Evolutionary conservation across 1,139 yeast genomes (phyloP).

Genomic region (Suhomyces ambrosiae): DNA sequence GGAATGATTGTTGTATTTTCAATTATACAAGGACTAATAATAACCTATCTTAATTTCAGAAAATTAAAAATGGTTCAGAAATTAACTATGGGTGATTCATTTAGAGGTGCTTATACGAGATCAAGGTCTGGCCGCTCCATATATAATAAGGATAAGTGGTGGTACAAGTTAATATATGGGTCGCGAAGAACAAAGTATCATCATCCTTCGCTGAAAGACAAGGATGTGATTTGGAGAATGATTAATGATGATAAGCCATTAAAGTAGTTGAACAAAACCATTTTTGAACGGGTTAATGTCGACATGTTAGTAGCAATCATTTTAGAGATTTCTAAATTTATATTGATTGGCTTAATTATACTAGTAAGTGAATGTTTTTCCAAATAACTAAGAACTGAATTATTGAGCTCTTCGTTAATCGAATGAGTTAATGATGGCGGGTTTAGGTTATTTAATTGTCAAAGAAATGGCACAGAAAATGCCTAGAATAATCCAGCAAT

Average conservation of each 20-base stretch:
- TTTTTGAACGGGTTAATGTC: background rate
- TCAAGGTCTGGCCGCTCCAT: background rate
- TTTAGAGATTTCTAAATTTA: too few species aligned
- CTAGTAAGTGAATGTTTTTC: too few species aligned
- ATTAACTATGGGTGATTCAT: constrained; percentile 50
- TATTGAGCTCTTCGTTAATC: too few species aligned
- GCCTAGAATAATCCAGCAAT: too few species aligned
- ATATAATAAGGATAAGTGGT: constrained; percentile 20
- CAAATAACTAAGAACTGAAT: too few species aligned
- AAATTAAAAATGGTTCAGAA: constrained; percentile 59
- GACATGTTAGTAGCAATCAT: too few species aligned
- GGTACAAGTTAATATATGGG: constrained; percentile 31
- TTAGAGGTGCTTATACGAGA: background rate
- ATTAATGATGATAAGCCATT: constrained; percentile 44
- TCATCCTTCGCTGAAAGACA: constrained; percentile 46
- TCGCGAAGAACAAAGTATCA: constrained; percentile 33
- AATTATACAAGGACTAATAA: constrained; percentile 45
- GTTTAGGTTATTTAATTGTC: too few species aligned
- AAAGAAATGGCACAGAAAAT: too few species aligned
- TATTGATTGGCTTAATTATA: too few species aligned
- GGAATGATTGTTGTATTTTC: constrained; percentile 57
- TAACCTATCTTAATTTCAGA: constrained; percentile 48
- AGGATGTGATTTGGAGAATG: constrained; percentile 76
- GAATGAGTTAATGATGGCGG: too few species aligned
- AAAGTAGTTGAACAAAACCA: constrained; percentile 1